phyloP scores from a whole-genome alignment of 139 green algal species.

The Chlamydomonas asymmetrica region DNA sequence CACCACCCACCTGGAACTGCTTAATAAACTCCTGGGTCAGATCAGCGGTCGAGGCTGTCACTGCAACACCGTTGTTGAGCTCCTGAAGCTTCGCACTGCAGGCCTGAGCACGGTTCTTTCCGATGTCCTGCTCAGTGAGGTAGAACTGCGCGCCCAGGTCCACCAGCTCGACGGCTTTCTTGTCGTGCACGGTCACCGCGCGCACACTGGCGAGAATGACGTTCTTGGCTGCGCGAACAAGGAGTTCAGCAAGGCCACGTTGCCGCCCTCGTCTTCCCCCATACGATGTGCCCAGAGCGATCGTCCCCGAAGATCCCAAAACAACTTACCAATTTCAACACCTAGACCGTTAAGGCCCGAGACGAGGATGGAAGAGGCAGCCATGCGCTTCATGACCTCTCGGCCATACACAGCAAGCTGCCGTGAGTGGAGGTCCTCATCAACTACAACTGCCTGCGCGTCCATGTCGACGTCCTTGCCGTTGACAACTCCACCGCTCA shows the following conservation, averaged over 20 bases:
- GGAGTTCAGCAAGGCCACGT: neutral
- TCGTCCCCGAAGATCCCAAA: neutral
- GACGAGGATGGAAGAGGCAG: conserved; percentile 82
- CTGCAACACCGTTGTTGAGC: conserved; percentile 90
- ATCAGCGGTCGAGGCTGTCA: conserved; percentile 54
- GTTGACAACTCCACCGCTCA: no score
- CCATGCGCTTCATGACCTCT: conserved; percentile 91
- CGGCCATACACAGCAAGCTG: conserved; percentile 98
- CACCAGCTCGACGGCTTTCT: conserved; percentile 37
- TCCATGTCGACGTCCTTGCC: no score
- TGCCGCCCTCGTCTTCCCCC: neutral
- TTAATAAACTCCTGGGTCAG: conserved; percentile 72
- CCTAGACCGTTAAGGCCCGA: conserved; percentile 85
- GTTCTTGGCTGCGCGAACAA: conserved; percentile 90
- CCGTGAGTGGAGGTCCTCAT: conserved; percentile 96
- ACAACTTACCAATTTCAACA: conserved; percentile 81
- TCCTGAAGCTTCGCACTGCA: conserved; percentile 92
- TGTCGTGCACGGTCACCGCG: conserved; percentile 88
- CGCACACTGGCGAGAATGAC: conserved; percentile 96
- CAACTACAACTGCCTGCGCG: no score
- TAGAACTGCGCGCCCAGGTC: conserved; percentile 97
- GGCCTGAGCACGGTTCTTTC: conserved; percentile 85
- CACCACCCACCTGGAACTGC: conserved; percentile 74
- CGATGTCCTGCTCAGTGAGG: conserved; percentile 85
- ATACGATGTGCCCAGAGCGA: neutral